phyloP scores from a whole-genome alignment of 257 asterid species.

The Fraxinus anomala region DNA sequence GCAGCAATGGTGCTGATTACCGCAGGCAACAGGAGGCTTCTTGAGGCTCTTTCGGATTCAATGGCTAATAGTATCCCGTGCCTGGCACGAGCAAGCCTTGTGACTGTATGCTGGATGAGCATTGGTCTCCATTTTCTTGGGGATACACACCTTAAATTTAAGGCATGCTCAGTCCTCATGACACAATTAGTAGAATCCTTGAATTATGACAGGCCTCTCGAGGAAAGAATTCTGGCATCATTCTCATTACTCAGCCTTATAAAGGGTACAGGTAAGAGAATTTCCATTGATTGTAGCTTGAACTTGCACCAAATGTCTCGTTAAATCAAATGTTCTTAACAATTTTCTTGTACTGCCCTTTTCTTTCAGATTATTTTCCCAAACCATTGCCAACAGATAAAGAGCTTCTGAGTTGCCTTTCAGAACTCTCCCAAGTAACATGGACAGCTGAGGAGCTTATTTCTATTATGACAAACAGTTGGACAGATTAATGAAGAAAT shows the following conservation, averaged over 20 bases:
- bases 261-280: slow-evolving; percentile 54
- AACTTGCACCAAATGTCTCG: neutral
- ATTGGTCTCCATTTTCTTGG: slow-evolving; percentile 38
- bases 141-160: slow-evolving; percentile 40
- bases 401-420: slow-evolving; percentile 43
- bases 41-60: slow-evolving; percentile 60
- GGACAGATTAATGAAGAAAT: neutral
- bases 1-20: slow-evolving; percentile 49
- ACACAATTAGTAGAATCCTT: slow-evolving; percentile 51
- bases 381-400: slow-evolving; percentile 27
- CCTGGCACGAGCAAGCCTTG: slow-evolving; percentile 71
- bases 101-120: slow-evolving; percentile 76
- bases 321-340: neutral
- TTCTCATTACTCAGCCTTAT: slow-evolving; percentile 56
- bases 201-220: slow-evolving; percentile 40
- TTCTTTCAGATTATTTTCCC: slow-evolving; percentile 47
- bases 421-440: slow-evolving; percentile 51
- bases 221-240: slow-evolving; percentile 74
- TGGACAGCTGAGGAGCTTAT: slow-evolving; percentile 76
- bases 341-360: neutral
- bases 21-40: slow-evolving; percentile 45
- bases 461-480: slow-evolving; percentile 35
- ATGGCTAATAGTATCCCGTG: slow-evolving; percentile 67
- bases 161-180: slow-evolving; percentile 52
- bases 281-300: neutral